Conservation (phyloP, 148 eudicot genomes). For the Polygonum aviculare region DNA sequence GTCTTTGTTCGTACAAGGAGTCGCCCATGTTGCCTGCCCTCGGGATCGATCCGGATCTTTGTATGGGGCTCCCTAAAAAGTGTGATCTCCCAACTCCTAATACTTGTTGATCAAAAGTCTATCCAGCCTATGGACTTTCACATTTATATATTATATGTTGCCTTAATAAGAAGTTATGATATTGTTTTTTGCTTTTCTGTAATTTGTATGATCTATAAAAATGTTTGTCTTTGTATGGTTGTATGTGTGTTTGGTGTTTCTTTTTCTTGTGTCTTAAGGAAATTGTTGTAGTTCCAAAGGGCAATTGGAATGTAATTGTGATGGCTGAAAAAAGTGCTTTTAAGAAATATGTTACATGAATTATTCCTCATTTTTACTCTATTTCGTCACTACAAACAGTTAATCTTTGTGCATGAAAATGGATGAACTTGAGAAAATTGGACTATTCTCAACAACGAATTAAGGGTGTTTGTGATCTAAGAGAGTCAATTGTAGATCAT, state of each 20-base stretch:
- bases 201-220: background rate
- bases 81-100: conserved; percentile 23
- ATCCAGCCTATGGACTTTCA: too few species aligned
- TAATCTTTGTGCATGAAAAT: too few species aligned
- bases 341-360: too few species aligned
- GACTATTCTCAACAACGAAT: too few species aligned
- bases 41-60: conserved; percentile 46
- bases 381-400: too few species aligned
- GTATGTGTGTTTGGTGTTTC: background rate
- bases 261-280: background rate
- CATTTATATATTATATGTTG: background rate
- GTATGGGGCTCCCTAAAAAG: conserved; percentile 38
- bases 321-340: background rate
- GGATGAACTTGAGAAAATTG: too few species aligned
- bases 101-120: background rate
- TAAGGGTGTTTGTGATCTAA: too few species aligned
- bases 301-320: background rate
- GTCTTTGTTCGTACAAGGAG: conserved; percentile 48
- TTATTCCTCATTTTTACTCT: too few species aligned
- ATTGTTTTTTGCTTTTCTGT: background rate
- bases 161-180: too few species aligned
- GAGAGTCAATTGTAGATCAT: too few species aligned
- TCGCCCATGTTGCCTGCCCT: conserved; percentile 23
- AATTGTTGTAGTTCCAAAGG: too few species aligned
- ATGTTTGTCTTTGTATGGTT: background rate